Percentiles rank a stretch among this genome's conserved stretches.
phyloP scores from a whole-genome alignment of 2,329 filamentous ascomycete species.

The Talaromyces sp. region DNA sequence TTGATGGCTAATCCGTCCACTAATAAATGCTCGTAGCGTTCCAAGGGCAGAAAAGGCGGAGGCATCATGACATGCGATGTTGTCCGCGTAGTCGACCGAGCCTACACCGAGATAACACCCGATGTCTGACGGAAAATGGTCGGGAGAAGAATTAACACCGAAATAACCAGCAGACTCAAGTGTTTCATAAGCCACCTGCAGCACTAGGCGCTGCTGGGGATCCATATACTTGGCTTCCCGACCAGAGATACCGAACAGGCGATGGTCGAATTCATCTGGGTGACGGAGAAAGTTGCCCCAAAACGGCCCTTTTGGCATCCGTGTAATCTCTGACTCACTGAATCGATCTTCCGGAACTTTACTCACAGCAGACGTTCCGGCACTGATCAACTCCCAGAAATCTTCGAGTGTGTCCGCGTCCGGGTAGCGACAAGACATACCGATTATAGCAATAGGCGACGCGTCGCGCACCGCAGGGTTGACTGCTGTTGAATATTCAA shows the following conservation, averaged over 20 bases:
- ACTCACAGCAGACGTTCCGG: constrained; percentile 10
- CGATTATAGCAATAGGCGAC: constrained; percentile 44
- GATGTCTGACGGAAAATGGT: constrained; percentile 14
- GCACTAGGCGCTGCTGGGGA: constrained; percentile 22
- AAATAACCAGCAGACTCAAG: constrained; percentile 1
- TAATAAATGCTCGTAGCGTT: constrained; percentile 17
- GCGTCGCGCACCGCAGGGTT: no score
- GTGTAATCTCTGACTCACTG: neutral
- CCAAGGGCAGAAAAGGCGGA: constrained; percentile 20
- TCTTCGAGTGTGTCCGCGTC: constrained; percentile 34
- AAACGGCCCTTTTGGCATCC: constrained; percentile 22
- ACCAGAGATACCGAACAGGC: constrained; percentile 22
- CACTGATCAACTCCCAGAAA: constrained; percentile 35
- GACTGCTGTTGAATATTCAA: neutral
- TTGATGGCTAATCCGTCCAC: constrained; percentile 37
- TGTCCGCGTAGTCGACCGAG: constrained; percentile 21
- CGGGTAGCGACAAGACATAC: constrained; percentile 42
- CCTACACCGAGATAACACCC: constrained; percentile 26
- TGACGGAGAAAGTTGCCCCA: constrained; percentile 7
- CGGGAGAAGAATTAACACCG: neutral
- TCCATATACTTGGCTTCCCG: constrained; percentile 25
- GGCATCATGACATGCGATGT: constrained; percentile 14
- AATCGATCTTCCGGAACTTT: constrained; percentile 22
- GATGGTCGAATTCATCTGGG: constrained; percentile 22
- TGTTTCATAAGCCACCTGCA: neutral